Conservation (phyloP, 306 rosid genomes). For the Gastrolobium villosum region DNA sequence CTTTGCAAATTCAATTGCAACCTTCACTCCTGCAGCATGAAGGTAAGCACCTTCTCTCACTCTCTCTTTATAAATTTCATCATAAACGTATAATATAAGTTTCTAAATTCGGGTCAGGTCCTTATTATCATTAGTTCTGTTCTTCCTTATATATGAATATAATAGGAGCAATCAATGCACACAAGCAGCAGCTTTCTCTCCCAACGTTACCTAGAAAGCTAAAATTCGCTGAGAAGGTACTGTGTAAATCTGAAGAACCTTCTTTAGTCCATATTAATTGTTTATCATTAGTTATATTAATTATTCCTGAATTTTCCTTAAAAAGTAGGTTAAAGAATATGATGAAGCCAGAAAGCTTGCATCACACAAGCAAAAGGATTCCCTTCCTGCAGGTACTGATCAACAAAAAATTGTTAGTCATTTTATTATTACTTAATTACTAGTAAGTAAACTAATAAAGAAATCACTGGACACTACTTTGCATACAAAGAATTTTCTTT, state of each 20-base stretch:
- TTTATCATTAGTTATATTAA: background rate
- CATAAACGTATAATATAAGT: background rate
- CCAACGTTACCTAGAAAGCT: slow-evolving; percentile 70
- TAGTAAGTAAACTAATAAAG: background rate
- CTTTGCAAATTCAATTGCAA: slow-evolving; percentile 53
- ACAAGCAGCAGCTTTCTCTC: slow-evolving; percentile 45
- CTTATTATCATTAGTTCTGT: background rate
- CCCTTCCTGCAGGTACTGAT: slow-evolving; percentile 52
- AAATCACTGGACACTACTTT: slow-evolving; percentile 17
- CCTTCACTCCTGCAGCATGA: slow-evolving; percentile 42
- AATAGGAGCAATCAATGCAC: slow-evolving; percentile 44
- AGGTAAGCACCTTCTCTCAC: slow-evolving; percentile 47
- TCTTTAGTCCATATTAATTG: background rate
- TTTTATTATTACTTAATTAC: background rate
- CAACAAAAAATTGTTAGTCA: background rate
- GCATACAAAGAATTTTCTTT: slow-evolving; percentile 21
- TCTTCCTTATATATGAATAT: slow-evolving; percentile 13
- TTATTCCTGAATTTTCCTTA: slow-evolving; percentile 12
- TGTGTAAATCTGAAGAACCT: slow-evolving; percentile 37
- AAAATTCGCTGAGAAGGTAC: slow-evolving; percentile 55
- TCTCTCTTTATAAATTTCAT: background rate
- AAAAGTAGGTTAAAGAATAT: slow-evolving; percentile 51
- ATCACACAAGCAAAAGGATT: slow-evolving; percentile 44
- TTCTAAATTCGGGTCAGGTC: background rate
- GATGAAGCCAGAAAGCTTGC: slow-evolving; percentile 42